Evolutionary conservation across 164 flowering plant species (phyloP), one percentile per base, ranked within the genome.

Genomic region (Saururus chinensis): DNA sequence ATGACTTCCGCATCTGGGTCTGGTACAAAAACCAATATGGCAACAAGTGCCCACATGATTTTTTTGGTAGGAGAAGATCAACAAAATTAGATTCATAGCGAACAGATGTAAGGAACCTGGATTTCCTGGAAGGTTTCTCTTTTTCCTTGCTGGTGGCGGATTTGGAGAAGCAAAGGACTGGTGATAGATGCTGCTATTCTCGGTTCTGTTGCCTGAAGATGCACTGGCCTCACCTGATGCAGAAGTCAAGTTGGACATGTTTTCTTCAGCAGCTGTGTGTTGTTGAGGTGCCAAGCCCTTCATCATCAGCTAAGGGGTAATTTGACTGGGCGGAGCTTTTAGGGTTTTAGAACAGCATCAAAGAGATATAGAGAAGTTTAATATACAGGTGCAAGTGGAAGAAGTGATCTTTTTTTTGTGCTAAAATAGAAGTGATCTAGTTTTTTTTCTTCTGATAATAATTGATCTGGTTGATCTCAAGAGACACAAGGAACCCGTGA

Each of bases 71-170:
- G 19, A 19, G 56, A 53, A 53, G 40, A 25, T 20, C 7, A 54
- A 54, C 0, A n/a, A 54, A 10, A n/a, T 1, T 17, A 11, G 19
- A 20, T 52, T 52, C 7, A 52, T 19, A 40, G 21, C 22, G 37
- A 51, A 37, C 51, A 26, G 66, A 25, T 20, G 26, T 35, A 16
- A 59, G 23, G 56, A 42, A 88, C 96, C 95, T 83, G 95, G 95
- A 51, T 83, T 85, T 25, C 95, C 96, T 53, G 96, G 96, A 19
- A 82, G 83, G 68, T 73, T 91, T 77, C 93, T 80, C 78, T 86
- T 91, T 66, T 76, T 86, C 75, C 86, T 88, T 13, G 37, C 55
- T 73, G 70, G 72, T 59, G 57, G 58, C 66, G 71, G 77, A 56
- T 51, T 45, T 40, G 79, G 67, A 30, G 81, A 60, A 70, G 77